These are phyloP conservation scores for Alternaria sp. DNA, from an alignment of 2,329 filamentous ascomycete genomes.

Conservation along the genomic window DNA sequence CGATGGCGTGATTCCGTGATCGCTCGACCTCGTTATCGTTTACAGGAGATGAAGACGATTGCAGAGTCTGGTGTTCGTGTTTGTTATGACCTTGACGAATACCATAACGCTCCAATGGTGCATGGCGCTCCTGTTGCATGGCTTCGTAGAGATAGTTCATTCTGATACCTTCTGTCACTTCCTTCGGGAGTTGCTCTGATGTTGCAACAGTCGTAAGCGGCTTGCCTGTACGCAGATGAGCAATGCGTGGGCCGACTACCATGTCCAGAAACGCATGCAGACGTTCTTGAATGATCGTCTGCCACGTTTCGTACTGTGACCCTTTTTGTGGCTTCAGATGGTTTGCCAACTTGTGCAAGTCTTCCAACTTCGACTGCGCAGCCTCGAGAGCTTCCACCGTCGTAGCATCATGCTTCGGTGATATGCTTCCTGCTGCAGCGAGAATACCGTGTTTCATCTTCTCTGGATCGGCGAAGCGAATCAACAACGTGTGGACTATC, in stretches of 20 bases:
- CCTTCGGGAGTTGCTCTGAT: conserved; percentile 5
- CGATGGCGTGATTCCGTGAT: not conserved
- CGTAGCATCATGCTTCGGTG: not conserved
- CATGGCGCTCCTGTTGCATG: conserved; percentile 19
- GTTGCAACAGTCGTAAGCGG: conserved; percentile 11
- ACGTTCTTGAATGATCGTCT: conserved; percentile 5
- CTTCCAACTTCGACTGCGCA: conserved; percentile 11
- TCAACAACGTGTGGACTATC: conserved; percentile 15
- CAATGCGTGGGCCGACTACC: conserved; percentile 15
- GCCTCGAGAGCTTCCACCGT: conserved; percentile 12
- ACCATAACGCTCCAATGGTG: conserved; percentile 19
- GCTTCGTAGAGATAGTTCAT: conserved; percentile 20
- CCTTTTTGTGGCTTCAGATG: conserved; percentile 13
- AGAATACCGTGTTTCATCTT: conserved; percentile 24
- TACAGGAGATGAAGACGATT: not conserved
- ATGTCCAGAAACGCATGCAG: conserved; percentile 5
- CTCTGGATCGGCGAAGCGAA: conserved; percentile 18
- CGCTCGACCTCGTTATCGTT: not conserved
- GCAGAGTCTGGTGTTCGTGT: not conserved
- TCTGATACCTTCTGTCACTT: conserved; percentile 5
- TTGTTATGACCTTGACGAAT: not conserved
- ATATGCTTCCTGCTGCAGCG: not conserved
- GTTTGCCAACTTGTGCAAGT: conserved; percentile 6
- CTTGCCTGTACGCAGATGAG: not conserved
- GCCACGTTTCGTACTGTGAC: conserved; percentile 13